Percentiles rank a stretch among this genome's conserved stretches.
phyloP scores from a whole-genome alignment of 148 eudicot species.

The Cornus controversa region DNA sequence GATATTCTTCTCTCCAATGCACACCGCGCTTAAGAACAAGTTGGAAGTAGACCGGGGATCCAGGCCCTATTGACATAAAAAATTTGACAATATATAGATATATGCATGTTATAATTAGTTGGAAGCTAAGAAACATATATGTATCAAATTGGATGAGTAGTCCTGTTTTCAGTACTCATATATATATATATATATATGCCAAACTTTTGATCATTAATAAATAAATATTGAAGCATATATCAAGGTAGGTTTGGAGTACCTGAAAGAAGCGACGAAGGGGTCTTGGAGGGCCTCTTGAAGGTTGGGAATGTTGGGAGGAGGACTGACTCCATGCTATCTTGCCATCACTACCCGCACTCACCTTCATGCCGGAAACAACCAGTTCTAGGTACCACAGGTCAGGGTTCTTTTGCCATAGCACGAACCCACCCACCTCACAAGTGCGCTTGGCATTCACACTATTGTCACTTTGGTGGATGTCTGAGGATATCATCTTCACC shows the following conservation, averaged over 20 bases:
- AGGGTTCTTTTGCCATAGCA: conserved; percentile 66
- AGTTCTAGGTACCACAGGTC: conserved; percentile 64
- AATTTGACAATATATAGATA: background rate
- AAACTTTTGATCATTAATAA: too few species aligned
- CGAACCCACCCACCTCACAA: conserved; percentile 52
- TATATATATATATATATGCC: too few species aligned
- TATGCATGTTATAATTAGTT: background rate
- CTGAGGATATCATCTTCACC: conserved; percentile 49
- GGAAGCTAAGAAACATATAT: too few species aligned
- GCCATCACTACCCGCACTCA: conserved; percentile 64
- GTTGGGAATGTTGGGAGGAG: conserved; percentile 33
- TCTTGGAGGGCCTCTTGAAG: conserved; percentile 52
- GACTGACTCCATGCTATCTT: conserved; percentile 62
- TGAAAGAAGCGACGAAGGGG: conserved; percentile 60
- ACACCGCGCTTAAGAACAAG: conserved; percentile 53
- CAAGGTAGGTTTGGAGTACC: conserved; percentile 20
- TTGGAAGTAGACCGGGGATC: conserved; percentile 67
- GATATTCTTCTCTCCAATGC: conserved; percentile 55
- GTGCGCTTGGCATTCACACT: conserved; percentile 3
- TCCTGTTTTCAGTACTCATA: too few species aligned
- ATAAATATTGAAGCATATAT: background rate
- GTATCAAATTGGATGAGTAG: too few species aligned
- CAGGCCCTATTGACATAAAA: conserved; percentile 38
- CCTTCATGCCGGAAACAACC: conserved; percentile 55
- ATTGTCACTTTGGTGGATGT: conserved; percentile 30